Evolutionary conservation across 2,329 filamentous ascomycete species (phyloP).

Genomic region (Epichloe aotearoae): DNA sequence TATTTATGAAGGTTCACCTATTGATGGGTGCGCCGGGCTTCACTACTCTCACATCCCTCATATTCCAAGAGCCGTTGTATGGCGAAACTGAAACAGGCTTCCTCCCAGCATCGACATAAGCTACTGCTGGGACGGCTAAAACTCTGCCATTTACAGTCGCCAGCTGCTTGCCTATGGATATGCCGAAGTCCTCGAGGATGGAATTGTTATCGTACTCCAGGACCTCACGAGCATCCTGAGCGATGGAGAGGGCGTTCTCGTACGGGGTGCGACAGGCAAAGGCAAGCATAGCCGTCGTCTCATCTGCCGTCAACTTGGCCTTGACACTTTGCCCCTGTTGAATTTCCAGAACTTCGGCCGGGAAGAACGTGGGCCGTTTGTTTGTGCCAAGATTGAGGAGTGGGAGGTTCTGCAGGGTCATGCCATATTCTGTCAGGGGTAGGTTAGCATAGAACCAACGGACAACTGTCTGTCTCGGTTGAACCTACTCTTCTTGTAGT

Average conservation of each 20-base stretch:
- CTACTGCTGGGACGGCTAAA: conserved; percentile 44
- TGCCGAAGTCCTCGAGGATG: conserved; percentile 42
- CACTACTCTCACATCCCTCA: conserved; percentile 43
- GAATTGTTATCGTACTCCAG: conserved; percentile 42
- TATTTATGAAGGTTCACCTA: conserved; percentile 37
- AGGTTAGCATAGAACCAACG: not conserved
- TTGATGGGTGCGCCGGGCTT: conserved; percentile 32
- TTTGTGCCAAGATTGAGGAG: conserved; percentile 53
- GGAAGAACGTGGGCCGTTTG: conserved; percentile 47
- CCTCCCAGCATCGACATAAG: conserved; percentile 33
- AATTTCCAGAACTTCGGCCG: conserved; percentile 52
- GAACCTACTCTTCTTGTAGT: conserved; percentile 29
- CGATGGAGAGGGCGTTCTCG: conserved; percentile 54
- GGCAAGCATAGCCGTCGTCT: conserved; percentile 56
- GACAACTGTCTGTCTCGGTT: not conserved
- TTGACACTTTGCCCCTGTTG: conserved; percentile 50
- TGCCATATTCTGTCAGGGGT: conserved; percentile 20
- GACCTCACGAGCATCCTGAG: conserved; percentile 38
- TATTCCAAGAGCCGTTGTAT: conserved; percentile 55
- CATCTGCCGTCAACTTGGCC: conserved; percentile 41
- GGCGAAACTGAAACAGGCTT: conserved; percentile 18
- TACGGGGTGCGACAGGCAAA: conserved; percentile 57
- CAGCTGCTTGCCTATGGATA: conserved; percentile 46
- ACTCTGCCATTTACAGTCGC: conserved; percentile 63
- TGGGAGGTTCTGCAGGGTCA: conserved; percentile 30